Conservation (phyloP, 441 rosid genomes). For the Geranium incanum region DNA sequence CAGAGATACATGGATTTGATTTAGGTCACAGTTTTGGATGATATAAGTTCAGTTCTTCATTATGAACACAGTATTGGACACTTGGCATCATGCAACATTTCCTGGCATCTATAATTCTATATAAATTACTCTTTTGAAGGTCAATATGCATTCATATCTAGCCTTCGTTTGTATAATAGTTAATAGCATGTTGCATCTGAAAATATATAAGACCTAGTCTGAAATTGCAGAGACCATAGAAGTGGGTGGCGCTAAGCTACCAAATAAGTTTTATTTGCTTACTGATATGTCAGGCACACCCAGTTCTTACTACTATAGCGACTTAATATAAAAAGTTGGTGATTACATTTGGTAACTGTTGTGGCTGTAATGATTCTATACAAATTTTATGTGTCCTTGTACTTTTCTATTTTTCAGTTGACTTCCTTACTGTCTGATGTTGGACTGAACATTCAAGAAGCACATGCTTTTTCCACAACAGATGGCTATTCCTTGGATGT, state of each 20-base stretch:
- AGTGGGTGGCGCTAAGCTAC: slow-evolving; percentile 1
- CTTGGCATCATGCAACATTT: background rate
- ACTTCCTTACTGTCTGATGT: slow-evolving; percentile 57
- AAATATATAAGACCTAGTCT: background rate
- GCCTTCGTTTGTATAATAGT: background rate
- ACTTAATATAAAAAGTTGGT: background rate
- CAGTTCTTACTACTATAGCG: background rate
- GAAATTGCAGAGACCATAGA: background rate
- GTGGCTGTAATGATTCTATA: background rate
- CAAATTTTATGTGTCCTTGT: slow-evolving; percentile 13
- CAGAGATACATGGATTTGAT: background rate
- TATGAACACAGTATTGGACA: slow-evolving; percentile 2
- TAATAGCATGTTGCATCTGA: background rate
- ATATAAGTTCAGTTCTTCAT: slow-evolving; percentile 7
- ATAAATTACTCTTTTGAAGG: background rate
- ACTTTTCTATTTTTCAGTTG: slow-evolving; percentile 37
- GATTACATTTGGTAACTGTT: background rate
- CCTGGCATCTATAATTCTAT: background rate
- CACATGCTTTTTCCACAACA: slow-evolving; percentile 70
- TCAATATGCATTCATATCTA: background rate
- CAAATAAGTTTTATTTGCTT: background rate
- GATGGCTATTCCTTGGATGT: slow-evolving; percentile 73
- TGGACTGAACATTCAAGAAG: slow-evolving; percentile 67
- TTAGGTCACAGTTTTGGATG: background rate
- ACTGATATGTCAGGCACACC: background rate